Evolutionary conservation across 352 stramenopile genomes (phyloP).

Genomic region (Globisporangium apiculatum): DNA sequence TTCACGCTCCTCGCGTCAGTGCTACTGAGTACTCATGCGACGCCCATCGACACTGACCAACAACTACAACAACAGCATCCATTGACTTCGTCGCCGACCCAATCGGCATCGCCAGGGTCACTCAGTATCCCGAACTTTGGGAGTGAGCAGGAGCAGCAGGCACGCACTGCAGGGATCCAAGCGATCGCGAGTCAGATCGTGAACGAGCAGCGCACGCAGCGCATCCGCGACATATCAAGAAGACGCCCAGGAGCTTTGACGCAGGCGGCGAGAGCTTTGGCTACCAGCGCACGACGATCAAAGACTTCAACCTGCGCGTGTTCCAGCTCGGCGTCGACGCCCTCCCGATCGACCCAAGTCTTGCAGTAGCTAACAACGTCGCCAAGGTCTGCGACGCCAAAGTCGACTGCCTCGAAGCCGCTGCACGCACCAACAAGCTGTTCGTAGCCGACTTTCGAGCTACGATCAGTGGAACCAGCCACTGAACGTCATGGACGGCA

Average conservation of each 20-base stretch:
- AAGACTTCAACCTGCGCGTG: slow-evolving; percentile 30
- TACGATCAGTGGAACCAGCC: slow-evolving; percentile 27
- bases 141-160: neutral
- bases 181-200: slow-evolving; percentile 3
- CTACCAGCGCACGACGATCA: slow-evolving; percentile 30
- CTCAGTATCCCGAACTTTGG: slow-evolving; percentile 3
- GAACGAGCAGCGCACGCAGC: slow-evolving; percentile 7
- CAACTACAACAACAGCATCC: neutral
- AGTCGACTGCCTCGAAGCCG: slow-evolving; percentile 4
- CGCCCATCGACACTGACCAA: neutral
- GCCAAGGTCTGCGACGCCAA: slow-evolving; percentile 20
- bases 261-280: slow-evolving; percentile 34
- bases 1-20: neutral
- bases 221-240: neutral
- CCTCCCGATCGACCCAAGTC: slow-evolving; percentile 13
- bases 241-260: slow-evolving; percentile 17
- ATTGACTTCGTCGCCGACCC: neutral
- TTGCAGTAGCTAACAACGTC: slow-evolving; percentile 22
- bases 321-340: slow-evolving; percentile 10
- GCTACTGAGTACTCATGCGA: neutral
- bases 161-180: neutral
- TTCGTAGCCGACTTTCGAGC: slow-evolving; percentile 29
- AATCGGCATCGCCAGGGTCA: neutral
- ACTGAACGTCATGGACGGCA: slow-evolving; percentile 6
- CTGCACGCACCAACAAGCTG: slow-evolving; percentile 11